phyloP scores from a whole-genome alignment of 495 filamentous ascomycete species.

The Xylaria longipes region DNA sequence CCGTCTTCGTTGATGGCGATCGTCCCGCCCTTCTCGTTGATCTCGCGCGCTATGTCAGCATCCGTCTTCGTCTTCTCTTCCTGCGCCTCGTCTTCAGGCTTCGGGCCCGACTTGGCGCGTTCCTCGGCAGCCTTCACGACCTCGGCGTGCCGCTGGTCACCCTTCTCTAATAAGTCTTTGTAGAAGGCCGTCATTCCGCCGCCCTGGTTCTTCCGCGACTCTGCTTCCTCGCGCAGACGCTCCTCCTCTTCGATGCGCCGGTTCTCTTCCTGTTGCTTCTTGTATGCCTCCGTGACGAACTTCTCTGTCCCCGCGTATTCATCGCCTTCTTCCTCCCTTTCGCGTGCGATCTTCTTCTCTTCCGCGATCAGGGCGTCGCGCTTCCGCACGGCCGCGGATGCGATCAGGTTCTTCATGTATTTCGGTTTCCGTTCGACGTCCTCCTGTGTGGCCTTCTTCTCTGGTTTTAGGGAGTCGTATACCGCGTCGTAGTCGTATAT shows the following conservation, averaged over 20 bases:
- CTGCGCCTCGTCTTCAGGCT: conserved; percentile 45
- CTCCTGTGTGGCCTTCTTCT: conserved; percentile 47
- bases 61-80: conserved; percentile 67
- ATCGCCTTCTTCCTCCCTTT: conserved; percentile 92
- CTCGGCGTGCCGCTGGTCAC: conserved; percentile 76
- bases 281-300: conserved; percentile 96
- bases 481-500: conserved; percentile 81
- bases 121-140: conserved; percentile 73
- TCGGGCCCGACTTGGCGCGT: conserved; percentile 59
- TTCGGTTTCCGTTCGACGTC: conserved; percentile 66
- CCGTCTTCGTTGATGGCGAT: conserved; percentile 91
- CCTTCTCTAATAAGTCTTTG: conserved; percentile 76
- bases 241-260: conserved; percentile 82
- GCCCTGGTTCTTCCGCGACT: conserved; percentile 69
- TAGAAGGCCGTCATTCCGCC: conserved; percentile 89
- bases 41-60: conserved; percentile 72
- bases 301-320: conserved; percentile 95
- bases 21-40: conserved; percentile 71
- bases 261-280: conserved; percentile 88
- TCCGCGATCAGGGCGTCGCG: conserved; percentile 86
- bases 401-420: conserved; percentile 83
- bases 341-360: conserved; percentile 83
- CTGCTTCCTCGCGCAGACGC: conserved; percentile 68
- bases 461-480: conserved; percentile 68
- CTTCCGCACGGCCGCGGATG: conserved; percentile 84